Conservation (phyloP, 2,329 filamentous ascomycete genomes). For the Parafenestella ontariensis region DNA sequence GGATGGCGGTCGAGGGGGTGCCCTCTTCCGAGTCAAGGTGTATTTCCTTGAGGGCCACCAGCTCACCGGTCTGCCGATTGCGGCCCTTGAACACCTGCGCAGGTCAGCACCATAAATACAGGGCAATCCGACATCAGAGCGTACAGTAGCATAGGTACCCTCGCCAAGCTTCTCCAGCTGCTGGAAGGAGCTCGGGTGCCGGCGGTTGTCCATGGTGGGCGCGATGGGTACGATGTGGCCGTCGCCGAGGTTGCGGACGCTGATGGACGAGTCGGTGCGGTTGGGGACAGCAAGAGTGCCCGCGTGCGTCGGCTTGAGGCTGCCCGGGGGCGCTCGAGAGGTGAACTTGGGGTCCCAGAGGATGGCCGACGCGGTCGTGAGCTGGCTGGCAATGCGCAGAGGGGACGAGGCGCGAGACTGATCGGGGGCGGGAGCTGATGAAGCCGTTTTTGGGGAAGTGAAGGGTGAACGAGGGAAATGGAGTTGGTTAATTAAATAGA, state of each 20-base stretch:
- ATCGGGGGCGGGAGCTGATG: slow-evolving; percentile 19
- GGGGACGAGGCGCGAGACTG: slow-evolving; percentile 14
- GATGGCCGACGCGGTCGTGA: slow-evolving; percentile 58
- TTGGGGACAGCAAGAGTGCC: slow-evolving; percentile 55
- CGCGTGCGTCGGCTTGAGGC: slow-evolving; percentile 57
- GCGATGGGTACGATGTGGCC: slow-evolving; percentile 45
- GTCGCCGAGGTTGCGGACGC: slow-evolving; percentile 56
- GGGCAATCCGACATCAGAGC: slow-evolving; percentile 33
- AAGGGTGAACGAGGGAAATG: neutral
- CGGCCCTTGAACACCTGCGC: slow-evolving; percentile 94
- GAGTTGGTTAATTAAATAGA: slow-evolving; percentile 5
- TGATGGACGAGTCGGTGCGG: slow-evolving; percentile 60
- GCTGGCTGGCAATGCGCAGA: slow-evolving; percentile 53
- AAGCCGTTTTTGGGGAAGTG: slow-evolving; percentile 17
- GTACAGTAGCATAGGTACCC: slow-evolving; percentile 96
- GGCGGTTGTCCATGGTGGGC: slow-evolving; percentile 81
- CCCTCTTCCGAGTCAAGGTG: slow-evolving; percentile 98
- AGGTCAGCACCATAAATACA: slow-evolving; percentile 22
- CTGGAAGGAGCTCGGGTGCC: slow-evolving; percentile 96
- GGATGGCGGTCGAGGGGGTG: slow-evolving; percentile 94
- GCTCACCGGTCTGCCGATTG: slow-evolving; percentile 94
- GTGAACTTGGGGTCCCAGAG: slow-evolving; percentile 60
- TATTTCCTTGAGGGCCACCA: slow-evolving; percentile 97
- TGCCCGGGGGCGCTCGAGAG: slow-evolving; percentile 53
- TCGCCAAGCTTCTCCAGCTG: slow-evolving; percentile 98